Evolutionary conservation across 2,329 filamentous ascomycete species (phyloP).

Genomic region (Calycina marina): DNA sequence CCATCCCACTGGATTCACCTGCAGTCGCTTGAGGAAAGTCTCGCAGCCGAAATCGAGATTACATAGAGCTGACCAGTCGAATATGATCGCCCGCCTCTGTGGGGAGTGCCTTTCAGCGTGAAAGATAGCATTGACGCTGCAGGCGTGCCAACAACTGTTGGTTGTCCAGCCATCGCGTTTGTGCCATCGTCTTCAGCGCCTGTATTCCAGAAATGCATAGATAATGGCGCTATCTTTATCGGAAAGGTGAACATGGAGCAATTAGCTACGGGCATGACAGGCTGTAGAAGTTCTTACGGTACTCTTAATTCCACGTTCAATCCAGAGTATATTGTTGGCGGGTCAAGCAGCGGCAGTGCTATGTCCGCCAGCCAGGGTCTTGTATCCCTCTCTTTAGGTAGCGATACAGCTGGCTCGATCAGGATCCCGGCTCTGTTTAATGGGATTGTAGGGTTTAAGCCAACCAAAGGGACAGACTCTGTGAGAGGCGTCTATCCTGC

Average conservation of each 20-base stretch:
- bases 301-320: conserved; percentile 32
- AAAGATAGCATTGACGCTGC: conserved; percentile 35
- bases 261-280: conserved; percentile 39
- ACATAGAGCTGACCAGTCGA: conserved; percentile 25
- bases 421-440: conserved; percentile 35
- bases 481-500: conserved; percentile 33
- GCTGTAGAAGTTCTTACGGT: conserved; percentile 38
- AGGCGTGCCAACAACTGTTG: conserved; percentile 30
- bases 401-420: conserved; percentile 38
- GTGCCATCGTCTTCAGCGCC: conserved; percentile 29
- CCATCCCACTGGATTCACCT: conserved; percentile 38
- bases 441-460: conserved; percentile 32
- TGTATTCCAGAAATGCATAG: conserved; percentile 31
- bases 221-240: conserved; percentile 38
- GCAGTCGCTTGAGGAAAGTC: conserved; percentile 25
- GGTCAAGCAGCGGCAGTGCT: conserved; percentile 37
- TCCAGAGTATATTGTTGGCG: conserved; percentile 34
- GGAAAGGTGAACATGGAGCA: conserved; percentile 43
- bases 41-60: conserved; percentile 28
- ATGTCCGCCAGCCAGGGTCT: conserved; percentile 35
- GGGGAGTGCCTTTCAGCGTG: conserved; percentile 34
- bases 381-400: conserved; percentile 37
- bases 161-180: conserved; percentile 31
- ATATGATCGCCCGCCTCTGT: conserved; percentile 31
- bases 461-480: conserved; percentile 34